phyloP scores from a whole-genome alignment of 352 stramenopile species.

The Pythium dissimile region DNA sequence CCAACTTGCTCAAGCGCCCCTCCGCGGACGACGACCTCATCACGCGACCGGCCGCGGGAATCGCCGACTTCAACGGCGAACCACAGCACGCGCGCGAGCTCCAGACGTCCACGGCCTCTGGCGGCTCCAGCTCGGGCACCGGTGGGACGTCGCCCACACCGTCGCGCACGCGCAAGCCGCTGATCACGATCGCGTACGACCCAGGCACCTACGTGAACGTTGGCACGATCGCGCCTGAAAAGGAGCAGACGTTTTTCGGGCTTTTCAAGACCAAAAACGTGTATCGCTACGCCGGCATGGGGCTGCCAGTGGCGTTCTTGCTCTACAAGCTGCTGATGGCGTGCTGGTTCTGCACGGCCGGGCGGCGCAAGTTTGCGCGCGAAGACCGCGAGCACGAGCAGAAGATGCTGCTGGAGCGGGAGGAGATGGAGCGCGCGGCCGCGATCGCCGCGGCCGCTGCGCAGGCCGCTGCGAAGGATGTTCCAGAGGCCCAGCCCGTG shows the following conservation, averaged over 20 bases:
- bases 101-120: constrained; percentile 1
- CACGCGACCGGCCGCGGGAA: neutral
- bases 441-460: neutral
- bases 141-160: neutral
- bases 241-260: constrained; percentile 25
- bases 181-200: constrained; percentile 9
- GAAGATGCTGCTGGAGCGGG: constrained; percentile 13
- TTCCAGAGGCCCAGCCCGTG: neutral
- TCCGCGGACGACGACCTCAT: neutral
- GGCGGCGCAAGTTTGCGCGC: constrained; percentile 18
- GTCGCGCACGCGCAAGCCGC: neutral
- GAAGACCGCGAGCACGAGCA: constrained; percentile 18
- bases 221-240: constrained; percentile 15
- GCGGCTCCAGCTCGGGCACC: neutral
- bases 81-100: neutral
- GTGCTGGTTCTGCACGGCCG: constrained; percentile 25
- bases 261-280: constrained; percentile 26
- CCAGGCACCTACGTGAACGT: constrained; percentile 15
- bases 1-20: neutral
- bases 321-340: constrained; percentile 27
- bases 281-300: constrained; percentile 18
- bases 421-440: constrained; percentile 15
- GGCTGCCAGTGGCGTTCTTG: constrained; percentile 15
- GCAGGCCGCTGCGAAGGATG: constrained; percentile 4
- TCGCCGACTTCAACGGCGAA: neutral